Conservation (phyloP, 2,329 filamentous ascomycete species). For the Cytospora paraplurivora region DNA sequence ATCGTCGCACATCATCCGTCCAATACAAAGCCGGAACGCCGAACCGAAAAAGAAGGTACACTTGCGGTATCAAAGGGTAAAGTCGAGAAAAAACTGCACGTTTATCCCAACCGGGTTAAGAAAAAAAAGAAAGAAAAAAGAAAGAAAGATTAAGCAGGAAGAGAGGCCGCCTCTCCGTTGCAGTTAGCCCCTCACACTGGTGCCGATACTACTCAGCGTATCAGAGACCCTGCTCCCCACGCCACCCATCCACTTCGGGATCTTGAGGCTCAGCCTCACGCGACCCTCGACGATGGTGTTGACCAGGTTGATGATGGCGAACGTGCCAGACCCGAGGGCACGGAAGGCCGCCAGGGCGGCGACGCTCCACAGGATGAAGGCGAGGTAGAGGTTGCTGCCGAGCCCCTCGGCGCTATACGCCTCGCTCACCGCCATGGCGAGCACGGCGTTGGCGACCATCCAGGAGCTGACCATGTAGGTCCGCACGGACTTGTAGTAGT, state of each 20-base stretch:
- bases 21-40: constrained; percentile 4
- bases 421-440: constrained; percentile 92
- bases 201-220: constrained; percentile 53
- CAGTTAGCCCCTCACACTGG: constrained; percentile 42
- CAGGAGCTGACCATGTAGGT: constrained; percentile 98
- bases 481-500: constrained; percentile 96
- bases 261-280: constrained; percentile 61
- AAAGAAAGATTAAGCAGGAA: neutral
- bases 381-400: constrained; percentile 84
- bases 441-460: constrained; percentile 88
- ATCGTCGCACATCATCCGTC: neutral
- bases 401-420: constrained; percentile 74
- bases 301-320: constrained; percentile 79
- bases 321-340: constrained; percentile 78
- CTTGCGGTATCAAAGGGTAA: constrained; percentile 10
- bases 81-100: constrained; percentile 4
- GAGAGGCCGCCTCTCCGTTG: constrained; percentile 5
- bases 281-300: constrained; percentile 87
- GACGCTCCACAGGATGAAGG: constrained; percentile 91
- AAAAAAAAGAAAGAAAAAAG: neutral
- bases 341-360: constrained; percentile 85
- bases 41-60: neutral
- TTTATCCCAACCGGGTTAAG: neutral
- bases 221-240: constrained; percentile 48
- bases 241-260: constrained; percentile 53